Evolutionary conservation across 345 rosid species (phyloP).

Genomic region (Fremontodendron californicum): DNA sequence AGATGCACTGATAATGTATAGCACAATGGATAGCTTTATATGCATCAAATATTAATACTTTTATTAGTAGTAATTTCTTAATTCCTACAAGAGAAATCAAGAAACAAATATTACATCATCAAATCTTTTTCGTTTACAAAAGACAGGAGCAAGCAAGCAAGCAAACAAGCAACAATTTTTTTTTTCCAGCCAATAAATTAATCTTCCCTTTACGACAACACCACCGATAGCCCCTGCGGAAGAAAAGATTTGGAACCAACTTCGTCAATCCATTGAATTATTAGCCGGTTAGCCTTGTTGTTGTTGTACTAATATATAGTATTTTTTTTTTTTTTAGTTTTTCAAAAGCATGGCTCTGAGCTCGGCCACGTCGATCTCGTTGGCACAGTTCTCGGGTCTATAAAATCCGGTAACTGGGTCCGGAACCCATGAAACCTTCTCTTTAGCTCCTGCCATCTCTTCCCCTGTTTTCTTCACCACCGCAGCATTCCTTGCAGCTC

Average conservation of each 20-base stretch:
- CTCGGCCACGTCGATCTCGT: constrained; percentile 54
- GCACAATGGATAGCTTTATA: too few species aligned
- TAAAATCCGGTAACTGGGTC: constrained; percentile 66
- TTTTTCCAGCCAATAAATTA: background rate
- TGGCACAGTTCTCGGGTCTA: constrained; percentile 50
- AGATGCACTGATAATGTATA: too few species aligned
- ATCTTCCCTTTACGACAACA: background rate
- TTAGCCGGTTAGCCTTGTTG: background rate
- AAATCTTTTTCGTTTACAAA: background rate
- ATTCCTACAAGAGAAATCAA: background rate
- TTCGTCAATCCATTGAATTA: background rate
- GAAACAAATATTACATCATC: background rate
- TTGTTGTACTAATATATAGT: background rate
- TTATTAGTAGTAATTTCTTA: background rate
- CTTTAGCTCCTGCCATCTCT: constrained; percentile 32
- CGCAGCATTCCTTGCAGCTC: constrained; percentile 11
- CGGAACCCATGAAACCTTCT: constrained; percentile 60
- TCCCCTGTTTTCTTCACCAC: constrained; percentile 42
- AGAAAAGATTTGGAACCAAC: background rate
- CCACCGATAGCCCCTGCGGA: background rate
- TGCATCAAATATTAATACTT: too few species aligned
- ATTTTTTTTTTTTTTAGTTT: background rate
- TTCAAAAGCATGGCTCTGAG: constrained; percentile 42
- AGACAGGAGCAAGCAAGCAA: background rate
- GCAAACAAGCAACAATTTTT: background rate